Evolutionary conservation across 257 asterid species (phyloP).

Genomic region (Capsicum baccatum): DNA sequence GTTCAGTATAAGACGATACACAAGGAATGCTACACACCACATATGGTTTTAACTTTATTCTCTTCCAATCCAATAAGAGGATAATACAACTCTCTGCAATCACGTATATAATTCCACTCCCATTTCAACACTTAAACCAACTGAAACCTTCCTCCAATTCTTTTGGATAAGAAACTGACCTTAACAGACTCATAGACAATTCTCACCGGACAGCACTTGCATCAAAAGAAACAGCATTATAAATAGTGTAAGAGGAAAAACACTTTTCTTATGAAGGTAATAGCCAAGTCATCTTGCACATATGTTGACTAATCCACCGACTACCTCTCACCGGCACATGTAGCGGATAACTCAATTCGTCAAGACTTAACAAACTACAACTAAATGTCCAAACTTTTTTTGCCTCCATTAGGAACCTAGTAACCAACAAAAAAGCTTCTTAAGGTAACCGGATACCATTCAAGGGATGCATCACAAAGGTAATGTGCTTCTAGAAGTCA

Average conservation of each 20-base stretch:
- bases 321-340: neutral
- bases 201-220: neutral
- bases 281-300: neutral
- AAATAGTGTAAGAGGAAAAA: neutral
- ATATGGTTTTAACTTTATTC: neutral
- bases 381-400: neutral
- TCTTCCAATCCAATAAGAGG: neutral
- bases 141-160: constrained; percentile 6
- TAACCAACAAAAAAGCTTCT: neutral
- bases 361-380: neutral
- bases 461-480: neutral
- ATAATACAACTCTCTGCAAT: neutral
- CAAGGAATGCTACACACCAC: constrained; percentile 13
- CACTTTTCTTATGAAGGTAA: neutral
- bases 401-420: neutral
- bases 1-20: neutral
- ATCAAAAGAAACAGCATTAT: constrained; percentile 17
- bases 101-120: neutral
- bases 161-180: neutral
- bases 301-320: neutral
- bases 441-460: neutral
- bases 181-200: neutral
- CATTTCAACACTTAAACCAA: constrained; percentile 1
- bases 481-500: neutral
- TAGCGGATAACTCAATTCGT: neutral